Evolutionary conservation across 2,329 filamentous ascomycete genomes (phyloP).

Genomic region (Tolypocladium album): DNA sequence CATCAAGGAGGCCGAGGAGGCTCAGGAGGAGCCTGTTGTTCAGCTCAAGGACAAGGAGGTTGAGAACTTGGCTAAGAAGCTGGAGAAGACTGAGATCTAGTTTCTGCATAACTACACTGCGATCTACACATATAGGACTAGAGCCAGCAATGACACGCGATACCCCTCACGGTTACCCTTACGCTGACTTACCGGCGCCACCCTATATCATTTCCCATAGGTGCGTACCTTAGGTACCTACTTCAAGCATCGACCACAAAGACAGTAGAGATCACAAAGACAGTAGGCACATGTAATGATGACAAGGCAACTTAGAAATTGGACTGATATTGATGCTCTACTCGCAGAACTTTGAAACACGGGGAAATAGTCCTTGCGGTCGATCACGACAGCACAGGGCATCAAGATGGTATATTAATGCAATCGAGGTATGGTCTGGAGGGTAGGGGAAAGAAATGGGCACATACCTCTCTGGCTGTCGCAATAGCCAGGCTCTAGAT

Average conservation of each 20-base stretch:
- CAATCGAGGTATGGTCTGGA: not conserved
- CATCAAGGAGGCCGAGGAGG: constrained; percentile 57
- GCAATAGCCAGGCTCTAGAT: constrained; percentile 7
- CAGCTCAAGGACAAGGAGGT: constrained; percentile 66
- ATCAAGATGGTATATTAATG: not conserved
- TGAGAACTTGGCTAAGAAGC: constrained; percentile 64
- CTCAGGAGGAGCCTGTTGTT: constrained; percentile 63
- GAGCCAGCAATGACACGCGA: constrained; percentile 16
- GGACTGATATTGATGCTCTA: not conserved
- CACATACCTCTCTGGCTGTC: constrained; percentile 14
- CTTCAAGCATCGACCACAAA: not conserved
- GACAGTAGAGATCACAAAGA: not conserved
- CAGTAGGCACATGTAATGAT: no score
- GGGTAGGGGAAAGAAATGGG: not conserved
- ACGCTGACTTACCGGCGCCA: not conserved
- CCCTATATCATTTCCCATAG: not conserved
- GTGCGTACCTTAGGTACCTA: no score
- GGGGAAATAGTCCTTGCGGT: not conserved
- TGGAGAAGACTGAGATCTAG: constrained; percentile 60
- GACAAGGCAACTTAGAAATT: not conserved
- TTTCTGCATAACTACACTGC: not conserved
- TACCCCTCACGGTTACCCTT: constrained; percentile 20
- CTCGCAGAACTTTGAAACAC: not conserved
- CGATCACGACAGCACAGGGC: not conserved
- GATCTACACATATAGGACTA: constrained; percentile 4